Base-by-base conservation (phyloP, 139 green algal species). In the Chlamydomonas incerta region DNA sequence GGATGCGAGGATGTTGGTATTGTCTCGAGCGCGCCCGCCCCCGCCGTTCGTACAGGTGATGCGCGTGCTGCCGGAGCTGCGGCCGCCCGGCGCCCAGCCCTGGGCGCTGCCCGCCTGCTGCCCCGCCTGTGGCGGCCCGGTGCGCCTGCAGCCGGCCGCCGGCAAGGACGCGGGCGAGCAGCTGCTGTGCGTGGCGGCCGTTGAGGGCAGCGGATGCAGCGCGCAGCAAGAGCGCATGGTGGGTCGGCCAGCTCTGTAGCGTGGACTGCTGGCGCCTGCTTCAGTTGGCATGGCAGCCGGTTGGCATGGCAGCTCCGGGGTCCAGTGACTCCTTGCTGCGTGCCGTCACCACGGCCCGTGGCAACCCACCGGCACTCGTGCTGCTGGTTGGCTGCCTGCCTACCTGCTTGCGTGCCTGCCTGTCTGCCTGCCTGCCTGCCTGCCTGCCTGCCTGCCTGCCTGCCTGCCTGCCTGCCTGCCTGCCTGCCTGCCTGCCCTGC, bases 141-240 rank as follows among this genome's bases (percentile, higher is more conserved):
- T 92, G 28, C n/a, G 28, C n/a, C 81, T 79, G 58, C 55, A 23
- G 81, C 9, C 70, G n/a, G 72, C 71, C 5, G 31, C 62, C 17
- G 11, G 5, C 11, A 29, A 23, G 29, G 46, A 28, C 33, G 50
- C 34, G 35, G 74, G 62, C 13, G 73, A 74, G 26, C 50, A 82
- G 17, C 80, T 93, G 50, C 41, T 81, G 70, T 94, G 90, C 74
- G 33, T 28, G 47, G 90, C 85, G 69, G 41, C 35, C 17, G 41
- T 14, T 5, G 41, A 50, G 41, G 41, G 41, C 41, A 50, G 6
- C 41, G 41, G 41, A 17, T 93, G 91, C 71, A 52, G 74, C 0
- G 85, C 84, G 15, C 74, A 87, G 82, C 57, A 29, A 2, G 67
- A 47, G 67, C 15, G 34, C 14, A 18, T 14, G 67, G 67, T 73